Evolutionary conservation across 305 asterid genomes (phyloP), one percentile per base, ranked within the genome.

Genomic region (Lippia alba): DNA sequence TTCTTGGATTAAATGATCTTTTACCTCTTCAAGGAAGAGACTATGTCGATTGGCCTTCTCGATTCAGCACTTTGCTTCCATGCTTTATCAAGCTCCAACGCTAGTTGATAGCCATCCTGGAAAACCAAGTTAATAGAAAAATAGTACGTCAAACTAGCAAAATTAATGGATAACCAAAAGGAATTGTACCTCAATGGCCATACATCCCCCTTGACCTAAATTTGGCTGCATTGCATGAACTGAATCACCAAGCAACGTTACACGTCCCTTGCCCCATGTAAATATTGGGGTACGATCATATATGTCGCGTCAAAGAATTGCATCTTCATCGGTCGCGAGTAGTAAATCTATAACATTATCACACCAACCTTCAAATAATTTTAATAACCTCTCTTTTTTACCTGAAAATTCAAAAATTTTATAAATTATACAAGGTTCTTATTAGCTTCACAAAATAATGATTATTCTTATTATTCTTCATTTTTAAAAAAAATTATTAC

Each of bases 141-240:
- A 19, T 55, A 19, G 12, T 44, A 44, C 14, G 1, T 11, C 12
- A 44, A 6, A 44, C 10, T 10, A 44, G 12, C 0, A 44, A 6
- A 5, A 39, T 24, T 24, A 36, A 36, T 36, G 6, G 41, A 36
- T n/a, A n/a, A n/a, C n/a, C n/a, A n/a, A 44, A 17, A 33, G 3
- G 54, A 36, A 61, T 45, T 12, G 4, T 79, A 87, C 92, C 89
- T 87, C 94, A 48, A 87, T 87, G 67, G 94, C 91, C 94, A 87
- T 83, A 82, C 94, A 87, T 66, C 94, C 93, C 30, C 94, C 94
- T 76, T 87, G 94, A 55, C 94, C 94, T 83, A 87, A 78, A 67
- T 87, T 87, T 16, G 94, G 94, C 69, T 87, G 93, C 93, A 87
- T 87, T 44, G 91, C 91, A 66, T 87, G 93, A 68, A 83, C 77